Evolutionary conservation across 352 stramenopile species (phyloP), one percentile per base, ranked within the genome.

Genomic region (Phytophthora parvispora): DNA sequence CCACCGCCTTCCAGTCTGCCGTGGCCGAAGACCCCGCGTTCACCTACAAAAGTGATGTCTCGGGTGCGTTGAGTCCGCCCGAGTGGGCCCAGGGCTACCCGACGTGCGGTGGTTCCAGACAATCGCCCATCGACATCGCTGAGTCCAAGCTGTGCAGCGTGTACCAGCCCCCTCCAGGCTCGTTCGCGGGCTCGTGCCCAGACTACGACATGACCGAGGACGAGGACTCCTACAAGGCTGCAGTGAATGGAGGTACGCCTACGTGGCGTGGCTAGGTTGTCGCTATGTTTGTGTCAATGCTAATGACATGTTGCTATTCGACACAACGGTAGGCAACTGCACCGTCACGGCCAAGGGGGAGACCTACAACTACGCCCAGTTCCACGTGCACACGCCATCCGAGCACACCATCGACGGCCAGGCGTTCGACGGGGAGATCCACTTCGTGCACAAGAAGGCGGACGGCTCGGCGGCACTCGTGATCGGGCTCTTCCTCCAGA

Each of bases 361-460:
- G 18, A 56, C 58, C 13, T 85, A 77, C 63, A 70, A 55, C 24
- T 68, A 73, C 22, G 59, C 62, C 13, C 77, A 81, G 32, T 75
- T 75, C 45, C 77, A 85, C 36, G 67, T 82, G 13, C 77, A 81
- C 55, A 58, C 63, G n/a, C 74, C 71, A 5, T 77, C 74, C 2
- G 77, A 85, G 58, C 77, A 83, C 64, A 79, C 55, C 18, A 50
- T 85, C 50, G 64, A 83, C 34, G 77, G 77, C 31, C 69, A 70
- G 24, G 51, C 42, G 6, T 67, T 74, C 32, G 74, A 78, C 53
- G 77, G 59, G 6, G 77, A 85, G 53, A 45, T 74, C 8, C 77
- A 85, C 25, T 85, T 85, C 24, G 74, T 85, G 10, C 77, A 85
- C 62, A 70, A 72, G 31, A 62, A 58, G 9, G 24, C 43, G 16